A percentile compares a stretch with the other conserved stretches of the same genome.
phyloP scores from a whole-genome alignment of 2,329 filamentous ascomycete genomes.

The Colletotrichum sp. region DNA sequence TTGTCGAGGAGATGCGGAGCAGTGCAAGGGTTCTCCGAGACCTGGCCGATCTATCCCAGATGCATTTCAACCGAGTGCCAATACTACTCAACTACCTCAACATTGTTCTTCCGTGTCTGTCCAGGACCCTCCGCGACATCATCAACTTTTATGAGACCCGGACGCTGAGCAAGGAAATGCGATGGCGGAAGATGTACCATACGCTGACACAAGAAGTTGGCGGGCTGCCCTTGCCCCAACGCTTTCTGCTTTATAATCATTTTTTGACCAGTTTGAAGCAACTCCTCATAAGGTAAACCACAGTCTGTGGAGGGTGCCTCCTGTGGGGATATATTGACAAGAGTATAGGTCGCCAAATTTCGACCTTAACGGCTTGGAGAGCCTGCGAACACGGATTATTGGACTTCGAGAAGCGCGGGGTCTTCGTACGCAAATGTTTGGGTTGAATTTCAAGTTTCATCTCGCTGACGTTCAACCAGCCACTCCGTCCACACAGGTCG shows the following conservation, averaged over 20 bases:
- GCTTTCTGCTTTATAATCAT: conserved; percentile 62
- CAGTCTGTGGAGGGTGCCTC: background rate
- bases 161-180: conserved; percentile 48
- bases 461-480: conserved; percentile 25
- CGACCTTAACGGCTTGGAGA: conserved; percentile 60
- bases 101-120: conserved; percentile 61
- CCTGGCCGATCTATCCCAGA: conserved; percentile 58
- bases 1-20: conserved; percentile 52
- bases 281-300: conserved; percentile 54
- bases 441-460: background rate
- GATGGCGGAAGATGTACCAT: conserved; percentile 66
- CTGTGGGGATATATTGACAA: background rate
- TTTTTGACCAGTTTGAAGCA: conserved; percentile 55
- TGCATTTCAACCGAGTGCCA: conserved; percentile 54
- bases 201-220: conserved; percentile 57
- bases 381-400: conserved; percentile 52
- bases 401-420: conserved; percentile 57
- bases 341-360: conserved; percentile 53
- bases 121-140: conserved; percentile 59
- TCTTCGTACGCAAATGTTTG: conserved; percentile 47
- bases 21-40: conserved; percentile 55
- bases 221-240: conserved; percentile 54
- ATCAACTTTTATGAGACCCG: conserved; percentile 55
- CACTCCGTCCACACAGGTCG: conserved; percentile 39
- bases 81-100: conserved; percentile 61